These are phyloP conservation scores for Hyaloperonospora arabidopsidis DNA, from an alignment of 352 stramenopile genomes.

Conservation along the genomic window DNA sequence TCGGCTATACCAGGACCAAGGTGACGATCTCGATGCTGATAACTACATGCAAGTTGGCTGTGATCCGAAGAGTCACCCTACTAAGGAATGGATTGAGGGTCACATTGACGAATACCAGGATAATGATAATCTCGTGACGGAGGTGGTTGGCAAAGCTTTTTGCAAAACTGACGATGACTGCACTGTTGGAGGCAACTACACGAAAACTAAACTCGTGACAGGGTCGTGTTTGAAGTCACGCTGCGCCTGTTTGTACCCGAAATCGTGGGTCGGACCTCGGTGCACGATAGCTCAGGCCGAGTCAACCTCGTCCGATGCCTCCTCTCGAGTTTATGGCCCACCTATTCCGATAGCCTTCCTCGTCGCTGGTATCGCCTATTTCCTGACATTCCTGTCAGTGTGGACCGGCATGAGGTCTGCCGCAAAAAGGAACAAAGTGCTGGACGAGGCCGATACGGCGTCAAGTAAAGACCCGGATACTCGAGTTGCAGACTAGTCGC, in stretches of 20 bases:
- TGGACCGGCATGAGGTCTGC: constrained; percentile 16
- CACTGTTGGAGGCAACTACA: constrained; percentile 31
- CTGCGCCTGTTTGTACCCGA: constrained; percentile 38
- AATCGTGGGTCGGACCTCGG: constrained; percentile 44
- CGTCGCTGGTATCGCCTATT: constrained; percentile 19
- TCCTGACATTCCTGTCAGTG: constrained; percentile 29
- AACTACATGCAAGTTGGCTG: constrained; percentile 32
- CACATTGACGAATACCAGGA: constrained; percentile 36
- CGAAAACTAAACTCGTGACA: constrained; percentile 22
- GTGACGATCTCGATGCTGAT: constrained; percentile 12
- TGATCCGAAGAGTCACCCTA: constrained; percentile 32
- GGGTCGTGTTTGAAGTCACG: constrained; percentile 35
- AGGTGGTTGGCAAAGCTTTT: constrained; percentile 33
- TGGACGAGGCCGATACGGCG: constrained; percentile 20
- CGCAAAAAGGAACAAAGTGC: constrained; percentile 14
- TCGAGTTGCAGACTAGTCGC: constrained; percentile 5
- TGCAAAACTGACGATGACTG: constrained; percentile 42
- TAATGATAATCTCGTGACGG: constrained; percentile 30
- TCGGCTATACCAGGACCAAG: constrained; percentile 71
- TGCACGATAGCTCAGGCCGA: constrained; percentile 38
- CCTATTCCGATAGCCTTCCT: constrained; percentile 24
- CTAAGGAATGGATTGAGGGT: constrained; percentile 31
- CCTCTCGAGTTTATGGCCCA: constrained; percentile 28
- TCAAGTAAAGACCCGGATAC: constrained; percentile 5
- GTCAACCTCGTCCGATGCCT: constrained; percentile 13